Base-by-base conservation (phyloP, 2,329 filamentous ascomycete genomes). In the Talaromyces sp. region DNA sequence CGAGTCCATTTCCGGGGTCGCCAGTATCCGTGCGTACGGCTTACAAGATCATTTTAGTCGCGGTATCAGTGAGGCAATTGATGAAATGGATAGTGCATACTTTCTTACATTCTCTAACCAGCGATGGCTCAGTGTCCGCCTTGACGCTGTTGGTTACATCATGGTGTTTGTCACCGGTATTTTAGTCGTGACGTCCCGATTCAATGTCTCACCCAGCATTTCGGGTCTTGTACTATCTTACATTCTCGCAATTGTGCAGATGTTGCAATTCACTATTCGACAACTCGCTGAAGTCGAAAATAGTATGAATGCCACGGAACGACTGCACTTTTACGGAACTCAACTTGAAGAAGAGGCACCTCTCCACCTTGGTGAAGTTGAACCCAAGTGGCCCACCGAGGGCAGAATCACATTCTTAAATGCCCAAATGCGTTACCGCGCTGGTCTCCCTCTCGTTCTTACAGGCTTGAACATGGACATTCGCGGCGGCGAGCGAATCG, bases 251-350 rank as follows among this genome's bases (percentile, higher is more conserved):
- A 95, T 97, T 73, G 92, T 96, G 33, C 91, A 95, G 76, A 92
- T 96, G 90, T 89, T 97, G 70, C 93, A 97, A 75, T 97, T 96
- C 77, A 93, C 92, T 1, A 91, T 97, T 31, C 87, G 93, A 22
- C 93, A 97, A 78, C 84, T 97, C 7, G 93, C 93, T 35, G 93
- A 97, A 77, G 92, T 98, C 9, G 94, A 98, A 78, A 98, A 97
- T 79, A 92, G 93, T 74, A 98, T 98, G 94, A 98, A 97, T 76
- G 89, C 93, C 0, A 95, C 96, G 0, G 94, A 98, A 79, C 89
- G 95, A 59, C 83, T 98, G 39, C 88, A 93, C 75, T 92, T 96
- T 80, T 98, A 98, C 75, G 93, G 92, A 63, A 92, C 87, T 0
- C 79, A 91, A 70, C 85, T 99, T 4, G 93, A 96, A 68, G 90